Conservation (phyloP, 2,329 filamentous ascomycete species). For the Nothopassalora personata region DNA sequence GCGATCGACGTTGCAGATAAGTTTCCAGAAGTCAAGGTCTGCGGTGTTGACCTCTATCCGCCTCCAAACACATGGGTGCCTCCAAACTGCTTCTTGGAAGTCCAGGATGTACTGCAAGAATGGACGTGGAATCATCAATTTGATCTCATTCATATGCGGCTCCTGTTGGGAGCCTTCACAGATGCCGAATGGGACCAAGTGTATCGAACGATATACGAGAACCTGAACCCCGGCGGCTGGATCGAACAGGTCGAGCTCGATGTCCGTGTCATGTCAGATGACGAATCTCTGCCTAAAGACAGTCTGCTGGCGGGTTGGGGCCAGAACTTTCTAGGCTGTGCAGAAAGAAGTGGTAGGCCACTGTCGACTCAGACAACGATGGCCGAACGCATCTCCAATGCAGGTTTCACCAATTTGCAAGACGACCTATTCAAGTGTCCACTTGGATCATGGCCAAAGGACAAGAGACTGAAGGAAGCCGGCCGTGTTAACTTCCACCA, state of each 20-base stretch:
- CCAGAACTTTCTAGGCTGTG: conserved; percentile 13
- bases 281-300: conserved; percentile 30
- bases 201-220: conserved; percentile 12
- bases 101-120: conserved; percentile 10
- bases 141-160: conserved; percentile 39
- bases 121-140: conserved; percentile 26
- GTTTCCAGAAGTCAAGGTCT: conserved; percentile 22
- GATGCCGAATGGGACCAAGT: conserved; percentile 13
- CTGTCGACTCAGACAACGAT: conserved; percentile 11
- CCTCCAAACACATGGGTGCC: conserved; percentile 28
- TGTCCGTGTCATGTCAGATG: conserved; percentile 12
- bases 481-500: conserved; percentile 34
- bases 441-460: conserved; percentile 37
- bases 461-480: conserved; percentile 35
- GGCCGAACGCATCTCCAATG: conserved; percentile 5
- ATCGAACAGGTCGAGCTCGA: conserved; percentile 38
- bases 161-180: conserved; percentile 18
- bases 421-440: conserved; percentile 39
- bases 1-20: conserved; percentile 33
- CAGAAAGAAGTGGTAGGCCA: conserved; percentile 8
- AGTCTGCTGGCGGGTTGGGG: conserved; percentile 27
- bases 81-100: conserved; percentile 15
- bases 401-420: conserved; percentile 27
- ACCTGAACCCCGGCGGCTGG: conserved; percentile 39
- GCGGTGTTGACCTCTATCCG: conserved; percentile 35